phyloP scores from a whole-genome alignment of 257 asterid species.

The Solanum peruvianum region DNA sequence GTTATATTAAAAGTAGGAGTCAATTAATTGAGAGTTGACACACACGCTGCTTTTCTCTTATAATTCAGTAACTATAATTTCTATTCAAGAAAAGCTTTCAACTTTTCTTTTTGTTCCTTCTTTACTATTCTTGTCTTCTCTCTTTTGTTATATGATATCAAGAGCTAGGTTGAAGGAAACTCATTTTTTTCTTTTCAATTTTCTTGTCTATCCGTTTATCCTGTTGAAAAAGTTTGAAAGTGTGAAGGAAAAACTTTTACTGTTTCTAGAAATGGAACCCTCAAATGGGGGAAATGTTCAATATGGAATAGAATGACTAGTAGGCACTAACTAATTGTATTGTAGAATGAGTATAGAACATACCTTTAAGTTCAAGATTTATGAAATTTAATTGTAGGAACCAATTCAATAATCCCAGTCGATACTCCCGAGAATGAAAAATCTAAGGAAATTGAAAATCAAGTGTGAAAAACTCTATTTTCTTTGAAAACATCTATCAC shows the following conservation, averaged over 20 bases:
- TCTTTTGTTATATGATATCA: neutral
- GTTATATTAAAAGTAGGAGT: neutral
- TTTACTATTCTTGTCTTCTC: neutral
- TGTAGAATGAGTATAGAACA: neutral
- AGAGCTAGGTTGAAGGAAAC: neutral
- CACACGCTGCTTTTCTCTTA: neutral
- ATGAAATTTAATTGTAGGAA: neutral
- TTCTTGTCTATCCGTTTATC: neutral
- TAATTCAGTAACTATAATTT: neutral
- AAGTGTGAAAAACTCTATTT: neutral
- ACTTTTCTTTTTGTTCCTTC: neutral
- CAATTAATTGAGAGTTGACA: neutral
- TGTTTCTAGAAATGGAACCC: neutral
- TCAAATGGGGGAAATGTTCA: neutral
- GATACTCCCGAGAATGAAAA: neutral
- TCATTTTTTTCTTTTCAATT: neutral
- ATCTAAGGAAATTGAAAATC: neutral
- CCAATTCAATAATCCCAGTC: neutral
- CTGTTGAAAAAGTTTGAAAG: neutral
- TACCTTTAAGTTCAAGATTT: neutral
- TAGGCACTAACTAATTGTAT: neutral
- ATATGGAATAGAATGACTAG: neutral
- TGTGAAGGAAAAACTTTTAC: neutral
- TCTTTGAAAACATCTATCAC: neutral
- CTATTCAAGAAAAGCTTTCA: neutral